A percentile compares a stretch with the other conserved stretches of the same genome.
Evolutionary conservation across 345 rosid species (phyloP).

Genomic region (Salix caprea): DNA sequence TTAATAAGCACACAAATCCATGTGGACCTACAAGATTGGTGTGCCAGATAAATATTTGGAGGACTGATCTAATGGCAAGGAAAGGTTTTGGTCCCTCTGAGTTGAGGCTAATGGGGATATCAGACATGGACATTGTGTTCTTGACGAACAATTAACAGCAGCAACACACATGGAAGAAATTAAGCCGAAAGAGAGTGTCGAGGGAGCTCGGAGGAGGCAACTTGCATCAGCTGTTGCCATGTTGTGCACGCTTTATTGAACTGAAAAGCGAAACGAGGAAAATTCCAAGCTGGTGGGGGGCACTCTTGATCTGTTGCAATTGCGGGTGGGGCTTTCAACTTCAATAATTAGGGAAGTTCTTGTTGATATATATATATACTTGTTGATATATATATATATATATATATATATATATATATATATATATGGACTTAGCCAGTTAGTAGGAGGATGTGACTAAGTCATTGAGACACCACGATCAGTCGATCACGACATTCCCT

Average conservation of each 20-base stretch:
- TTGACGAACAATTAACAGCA: neutral
- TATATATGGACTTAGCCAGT: conserved; percentile 3
- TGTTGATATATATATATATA: no score
- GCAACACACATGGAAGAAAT: neutral
- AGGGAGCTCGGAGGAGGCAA: conserved; percentile 10
- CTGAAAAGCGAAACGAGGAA: conserved; percentile 2
- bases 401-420: neutral
- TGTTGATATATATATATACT: no score
- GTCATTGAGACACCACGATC: conserved; percentile 28
- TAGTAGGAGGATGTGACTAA: conserved; percentile 32
- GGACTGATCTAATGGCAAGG: neutral
- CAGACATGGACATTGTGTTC: conserved; percentile 1
- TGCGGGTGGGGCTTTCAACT: neutral
- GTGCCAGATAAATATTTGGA: conserved; percentile 20
- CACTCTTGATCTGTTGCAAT: conserved; percentile 1
- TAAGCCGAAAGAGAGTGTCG: neutral
- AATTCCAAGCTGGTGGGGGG: conserved; percentile 19
- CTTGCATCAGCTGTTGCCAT: conserved; percentile 7
- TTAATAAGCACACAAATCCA: neutral
- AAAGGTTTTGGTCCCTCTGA: neutral
- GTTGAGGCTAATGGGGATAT: conserved; percentile 5
- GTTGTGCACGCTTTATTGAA: conserved; percentile 3
- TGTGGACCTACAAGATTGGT: conserved; percentile 28
- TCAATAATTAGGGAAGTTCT: neutral
- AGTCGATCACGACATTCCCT: conserved; percentile 30